Percentiles rank a stretch among this genome's conserved stretches.
Conservation (phyloP, 257 asterid genomes). For the Solanum sparsipilum region DNA sequence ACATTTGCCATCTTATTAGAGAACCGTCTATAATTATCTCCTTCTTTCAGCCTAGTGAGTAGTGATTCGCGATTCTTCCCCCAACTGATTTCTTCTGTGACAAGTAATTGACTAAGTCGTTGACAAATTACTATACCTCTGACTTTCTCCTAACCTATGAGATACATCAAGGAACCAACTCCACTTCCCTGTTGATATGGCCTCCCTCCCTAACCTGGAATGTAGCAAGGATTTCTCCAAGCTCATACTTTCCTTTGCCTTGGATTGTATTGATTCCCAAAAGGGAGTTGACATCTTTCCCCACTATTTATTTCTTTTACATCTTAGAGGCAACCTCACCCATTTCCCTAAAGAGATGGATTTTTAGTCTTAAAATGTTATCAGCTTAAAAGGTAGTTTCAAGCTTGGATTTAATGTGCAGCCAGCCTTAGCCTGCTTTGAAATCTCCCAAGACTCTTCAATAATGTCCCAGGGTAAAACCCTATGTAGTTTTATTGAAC, state of each 20-base stretch:
- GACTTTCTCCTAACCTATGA: background rate
- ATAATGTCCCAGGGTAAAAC: background rate
- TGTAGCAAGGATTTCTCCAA: background rate
- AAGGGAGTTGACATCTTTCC: background rate
- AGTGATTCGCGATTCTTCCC: background rate
- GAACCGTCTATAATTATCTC: background rate
- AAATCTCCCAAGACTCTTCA: background rate
- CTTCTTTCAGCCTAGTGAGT: background rate
- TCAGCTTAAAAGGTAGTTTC: background rate
- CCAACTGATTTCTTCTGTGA: background rate
- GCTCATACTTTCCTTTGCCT: background rate
- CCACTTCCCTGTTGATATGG: background rate
- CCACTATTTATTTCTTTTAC: background rate
- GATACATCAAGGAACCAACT: background rate
- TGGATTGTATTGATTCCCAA: background rate
- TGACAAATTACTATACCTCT: background rate
- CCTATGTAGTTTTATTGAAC: background rate
- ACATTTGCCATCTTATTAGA: background rate
- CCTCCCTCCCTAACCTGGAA: background rate
- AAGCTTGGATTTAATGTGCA: background rate
- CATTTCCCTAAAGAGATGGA: background rate
- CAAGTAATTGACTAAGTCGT: background rate
- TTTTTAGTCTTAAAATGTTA: background rate
- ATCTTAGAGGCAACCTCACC: background rate
- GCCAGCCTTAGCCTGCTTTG: background rate